These are phyloP conservation scores for Paraphaeosphaeria sporulosa DNA, from an alignment of 2,329 filamentous ascomycete species.

Conservation along the genomic window DNA sequence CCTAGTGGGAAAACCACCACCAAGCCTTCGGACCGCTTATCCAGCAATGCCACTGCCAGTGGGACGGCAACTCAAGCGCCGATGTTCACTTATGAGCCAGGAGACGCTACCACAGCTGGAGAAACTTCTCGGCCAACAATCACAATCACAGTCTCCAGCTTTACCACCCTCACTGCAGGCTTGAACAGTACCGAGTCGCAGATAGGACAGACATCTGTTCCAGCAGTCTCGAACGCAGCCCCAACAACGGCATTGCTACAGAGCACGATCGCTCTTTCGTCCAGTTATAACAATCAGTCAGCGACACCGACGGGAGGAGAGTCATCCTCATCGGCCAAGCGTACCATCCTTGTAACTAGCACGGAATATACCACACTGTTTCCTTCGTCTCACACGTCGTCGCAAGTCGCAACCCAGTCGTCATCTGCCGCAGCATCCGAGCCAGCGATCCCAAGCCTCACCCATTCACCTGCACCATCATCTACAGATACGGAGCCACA, in stretches of 20 bases:
- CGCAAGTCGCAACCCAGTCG: not conserved
- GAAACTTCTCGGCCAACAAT: not conserved
- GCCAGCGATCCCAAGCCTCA: conserved; percentile 15
- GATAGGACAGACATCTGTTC: not conserved
- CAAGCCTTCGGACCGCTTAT: not conserved
- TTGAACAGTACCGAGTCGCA: not conserved
- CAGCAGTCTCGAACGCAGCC: not conserved
- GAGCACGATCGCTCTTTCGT: not conserved
- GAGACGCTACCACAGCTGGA: not conserved
- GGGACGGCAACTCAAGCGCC: not conserved
- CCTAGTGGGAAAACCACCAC: conserved; percentile 11
- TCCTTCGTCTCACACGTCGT: conserved; percentile 21
- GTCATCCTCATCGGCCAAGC: not conserved
- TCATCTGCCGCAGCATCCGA: conserved; percentile 15
- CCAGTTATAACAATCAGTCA: conserved; percentile 5
- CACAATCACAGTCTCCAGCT: conserved; percentile 9
- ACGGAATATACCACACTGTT: conserved; percentile 41
- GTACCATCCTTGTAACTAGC: conserved; percentile 29
- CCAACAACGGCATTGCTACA: not conserved
- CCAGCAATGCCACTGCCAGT: not conserved
- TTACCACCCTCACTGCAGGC: not conserved
- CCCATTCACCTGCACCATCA: not conserved
- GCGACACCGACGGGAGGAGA: not conserved
- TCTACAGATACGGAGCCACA: not conserved
- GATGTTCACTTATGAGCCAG: conserved; percentile 17